Evolutionary conservation across 441 rosid genomes (phyloP).

Genomic region (Theobroma grandiflorum): DNA sequence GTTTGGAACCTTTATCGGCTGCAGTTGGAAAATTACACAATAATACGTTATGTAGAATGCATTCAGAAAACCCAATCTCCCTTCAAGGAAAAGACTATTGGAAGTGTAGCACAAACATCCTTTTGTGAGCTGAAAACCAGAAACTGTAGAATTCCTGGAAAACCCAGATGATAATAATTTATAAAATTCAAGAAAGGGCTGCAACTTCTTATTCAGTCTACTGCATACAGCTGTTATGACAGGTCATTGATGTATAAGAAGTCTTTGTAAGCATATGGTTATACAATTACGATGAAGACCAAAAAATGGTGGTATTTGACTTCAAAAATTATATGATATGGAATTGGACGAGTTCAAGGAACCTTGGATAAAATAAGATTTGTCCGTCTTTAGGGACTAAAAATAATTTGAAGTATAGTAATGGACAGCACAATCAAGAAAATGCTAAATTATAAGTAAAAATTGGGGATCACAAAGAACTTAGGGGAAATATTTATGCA

Average conservation of each 20-base stretch:
- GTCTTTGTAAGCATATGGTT: not conserved
- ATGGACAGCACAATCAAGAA: not conserved
- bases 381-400: not conserved
- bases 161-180: not conserved
- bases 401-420: not conserved
- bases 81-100: too few relatives aligned
- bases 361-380: not conserved
- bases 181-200: not conserved
- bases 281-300: not conserved
- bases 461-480: not conserved
- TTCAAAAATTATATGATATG: not conserved
- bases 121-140: not conserved
- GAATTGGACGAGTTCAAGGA: not conserved
- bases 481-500: not conserved
- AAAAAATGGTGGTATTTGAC: not conserved
- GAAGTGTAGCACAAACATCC: not conserved
- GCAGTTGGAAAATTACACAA: not conserved
- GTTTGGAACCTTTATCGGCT: not conserved
- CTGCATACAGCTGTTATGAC: constrained; percentile 26
- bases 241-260: constrained; percentile 12
- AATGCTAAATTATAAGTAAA: not conserved
- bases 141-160: not conserved
- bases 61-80: not conserved
- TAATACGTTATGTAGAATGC: not conserved
- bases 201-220: constrained; percentile 11